A percentile compares a stretch with the other conserved stretches of the same genome.
phyloP scores from a whole-genome alignment of 83 land plant genomes.

The Diphasiastrum complanatum region DNA sequence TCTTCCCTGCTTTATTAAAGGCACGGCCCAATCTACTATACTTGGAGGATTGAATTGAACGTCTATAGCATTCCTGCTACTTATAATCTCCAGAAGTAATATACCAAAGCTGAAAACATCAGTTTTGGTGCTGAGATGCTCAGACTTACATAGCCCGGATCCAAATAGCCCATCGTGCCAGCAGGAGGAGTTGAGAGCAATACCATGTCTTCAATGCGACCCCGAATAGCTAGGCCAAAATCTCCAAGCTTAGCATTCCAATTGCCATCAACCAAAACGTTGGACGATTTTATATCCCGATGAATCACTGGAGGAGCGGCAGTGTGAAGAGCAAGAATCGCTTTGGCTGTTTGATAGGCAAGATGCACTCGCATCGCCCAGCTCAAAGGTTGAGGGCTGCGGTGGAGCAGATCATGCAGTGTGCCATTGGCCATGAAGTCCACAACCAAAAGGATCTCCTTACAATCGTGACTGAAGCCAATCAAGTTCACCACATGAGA shows the following conservation, averaged over 20 bases:
- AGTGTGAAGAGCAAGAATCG: conserved; percentile 46
- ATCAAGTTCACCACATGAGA: conserved; percentile 57
- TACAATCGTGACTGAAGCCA: conserved; percentile 41
- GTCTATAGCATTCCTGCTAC: conserved; percentile 36
- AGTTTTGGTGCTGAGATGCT: conserved; percentile 30
- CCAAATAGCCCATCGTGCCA: conserved; percentile 32
- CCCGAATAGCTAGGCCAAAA: conserved; percentile 66
- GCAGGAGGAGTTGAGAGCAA: conserved; percentile 21
- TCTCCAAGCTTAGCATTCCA: conserved; percentile 60
- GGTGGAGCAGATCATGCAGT: conserved; percentile 46
- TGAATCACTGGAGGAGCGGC: conserved; percentile 68
- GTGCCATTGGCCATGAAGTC: conserved; percentile 79
- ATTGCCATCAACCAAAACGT: conserved; percentile 48
- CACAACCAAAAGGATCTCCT: conserved; percentile 51
- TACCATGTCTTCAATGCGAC: conserved; percentile 16
- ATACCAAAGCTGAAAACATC: conserved; percentile 44
- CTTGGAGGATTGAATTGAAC: conserved; percentile 28
- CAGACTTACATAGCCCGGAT: conserved; percentile 32
- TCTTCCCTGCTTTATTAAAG: conserved; percentile 29
- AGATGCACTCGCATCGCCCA: conserved; percentile 50
- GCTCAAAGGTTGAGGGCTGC: conserved; percentile 31
- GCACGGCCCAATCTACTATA: conserved; percentile 41
- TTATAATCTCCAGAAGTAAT: conserved; percentile 33
- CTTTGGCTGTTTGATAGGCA: conserved; percentile 58
- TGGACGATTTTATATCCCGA: conserved; percentile 61